Base-by-base conservation (phyloP, 2,329 filamentous ascomycete species). In the Scytalidium lignicola region DNA sequence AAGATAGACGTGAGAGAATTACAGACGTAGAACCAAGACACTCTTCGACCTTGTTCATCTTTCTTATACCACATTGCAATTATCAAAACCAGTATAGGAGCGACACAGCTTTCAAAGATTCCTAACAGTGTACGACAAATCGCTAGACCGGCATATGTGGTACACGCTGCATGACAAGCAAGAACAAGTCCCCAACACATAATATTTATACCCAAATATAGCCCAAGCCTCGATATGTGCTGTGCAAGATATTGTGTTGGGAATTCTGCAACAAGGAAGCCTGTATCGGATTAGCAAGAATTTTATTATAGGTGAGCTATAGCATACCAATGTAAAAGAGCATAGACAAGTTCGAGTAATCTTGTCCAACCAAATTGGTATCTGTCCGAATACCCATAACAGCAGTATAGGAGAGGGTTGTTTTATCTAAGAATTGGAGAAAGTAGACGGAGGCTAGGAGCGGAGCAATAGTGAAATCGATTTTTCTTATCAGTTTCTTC, bases 1-100 rank as follows among this genome's bases (percentile, higher is more conserved):
- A 57, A 49, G 18, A 55, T 48, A 40, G 46, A 19, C 21, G 55
- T 54, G 37, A 60, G 46, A 8, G 58, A 58, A 46, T 61, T 59
- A 46, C 49, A 53, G 2, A 51, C 44, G 26, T 49, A 51, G 41
- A 53, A 53, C 48, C 48, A 53, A 42, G 74, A 68, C 32, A 70
- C 74, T 46, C 80, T 69, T 44, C 76, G 73, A 61, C 74, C 74
- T 41, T 83, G 80, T 55, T 84, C 79, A 2, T 70, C 69, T 51
- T 71, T 69, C 52, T 72, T 74, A 49, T 78, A 78, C 74, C 74
- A 79, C 68, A 76, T 76, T 2, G 71, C 69, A 1, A 76, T 78
- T 47, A 80, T 73, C 1, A 80, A 64, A 28, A 78, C 76, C 23
- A 81, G 66, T 37, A 71, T 71, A 0, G 78, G 78, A 0, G 74